These are phyloP conservation scores for Lagenidium giganteum DNA, from an alignment of 352 stramenopile genomes.

Conservation along the genomic window DNA sequence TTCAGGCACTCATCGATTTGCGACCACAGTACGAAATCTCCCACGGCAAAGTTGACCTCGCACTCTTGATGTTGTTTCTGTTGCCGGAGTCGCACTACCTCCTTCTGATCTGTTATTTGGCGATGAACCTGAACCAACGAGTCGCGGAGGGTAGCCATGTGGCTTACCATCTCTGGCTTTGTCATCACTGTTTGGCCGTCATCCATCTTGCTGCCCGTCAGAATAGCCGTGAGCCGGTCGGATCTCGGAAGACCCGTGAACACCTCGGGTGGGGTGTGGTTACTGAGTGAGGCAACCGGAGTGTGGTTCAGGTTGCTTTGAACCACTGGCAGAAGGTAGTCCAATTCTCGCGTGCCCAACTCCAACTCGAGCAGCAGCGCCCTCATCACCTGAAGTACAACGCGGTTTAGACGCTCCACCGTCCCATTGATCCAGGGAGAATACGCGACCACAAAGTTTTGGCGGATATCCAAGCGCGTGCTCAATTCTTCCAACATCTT, in stretches of 20 bases:
- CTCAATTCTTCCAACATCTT: conserved; percentile 2
- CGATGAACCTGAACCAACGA: not conserved
- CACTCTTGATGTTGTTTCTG: not conserved
- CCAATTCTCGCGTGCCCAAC: conserved; percentile 10
- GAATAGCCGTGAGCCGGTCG: not conserved
- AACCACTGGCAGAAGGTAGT: conserved; percentile 9
- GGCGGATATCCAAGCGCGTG: not conserved
- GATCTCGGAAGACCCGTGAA: conserved; percentile 11
- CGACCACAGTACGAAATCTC: conserved; percentile 1
- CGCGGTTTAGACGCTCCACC: conserved; percentile 12
- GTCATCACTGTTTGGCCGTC: not conserved
- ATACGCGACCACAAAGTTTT: conserved; percentile 7
- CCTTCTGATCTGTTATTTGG: conserved; percentile 3
- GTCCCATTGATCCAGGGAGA: conserved; percentile 15
- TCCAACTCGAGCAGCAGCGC: conserved; percentile 18
- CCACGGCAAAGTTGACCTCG: not conserved
- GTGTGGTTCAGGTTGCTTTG: conserved; percentile 14
- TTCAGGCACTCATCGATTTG: conserved; percentile 16
- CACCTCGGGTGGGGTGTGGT: conserved; percentile 11
- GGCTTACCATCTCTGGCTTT: not conserved
- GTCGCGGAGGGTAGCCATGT: not conserved
- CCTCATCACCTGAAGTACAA: conserved; percentile 12
- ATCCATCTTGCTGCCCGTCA: conserved; percentile 1
- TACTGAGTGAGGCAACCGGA: conserved; percentile 7
- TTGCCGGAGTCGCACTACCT: conserved; percentile 1